Evolutionary conservation across 164 flowering plant genomes (phyloP).

Genomic region (Cinnamomum micranthum): DNA sequence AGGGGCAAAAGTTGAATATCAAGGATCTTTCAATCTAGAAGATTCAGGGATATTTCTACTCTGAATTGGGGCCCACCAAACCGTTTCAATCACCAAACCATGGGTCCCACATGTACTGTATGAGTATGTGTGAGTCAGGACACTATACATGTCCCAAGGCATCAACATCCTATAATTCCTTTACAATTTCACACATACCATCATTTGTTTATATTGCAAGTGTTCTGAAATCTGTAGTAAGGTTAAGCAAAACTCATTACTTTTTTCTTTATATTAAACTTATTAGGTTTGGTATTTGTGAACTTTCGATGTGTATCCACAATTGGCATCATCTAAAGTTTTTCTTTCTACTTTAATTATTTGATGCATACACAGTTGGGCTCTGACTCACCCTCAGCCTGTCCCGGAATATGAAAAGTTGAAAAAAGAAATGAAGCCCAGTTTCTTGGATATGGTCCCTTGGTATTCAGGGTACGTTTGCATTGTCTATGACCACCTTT

Average conservation of each 20-base stretch:
- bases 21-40: background rate
- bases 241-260: background rate
- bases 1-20: background rate
- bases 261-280: background rate
- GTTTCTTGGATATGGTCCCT: constrained; percentile 98
- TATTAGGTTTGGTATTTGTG: background rate
- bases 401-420: constrained; percentile 64
- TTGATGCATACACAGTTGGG: constrained; percentile 63
- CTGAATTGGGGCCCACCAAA: background rate
- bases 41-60: background rate
- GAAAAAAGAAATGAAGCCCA: constrained; percentile 86
- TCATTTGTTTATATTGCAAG: background rate
- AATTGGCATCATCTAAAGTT: background rate
- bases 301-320: background rate
- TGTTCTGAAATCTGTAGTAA: background rate
- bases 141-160: background rate
- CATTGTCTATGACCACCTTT: constrained; percentile 4
- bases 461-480: constrained; percentile 95
- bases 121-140: background rate
- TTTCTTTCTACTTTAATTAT: background rate
- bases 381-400: constrained; percentile 86
- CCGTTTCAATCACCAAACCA: too few species aligned
- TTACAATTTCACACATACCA: background rate
- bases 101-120: background rate
- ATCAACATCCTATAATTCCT: background rate